These are phyloP conservation scores for Sphagnum fallax DNA, from an alignment of 228 moss, liverwort and hornwort species.

Conservation along the genomic window DNA sequence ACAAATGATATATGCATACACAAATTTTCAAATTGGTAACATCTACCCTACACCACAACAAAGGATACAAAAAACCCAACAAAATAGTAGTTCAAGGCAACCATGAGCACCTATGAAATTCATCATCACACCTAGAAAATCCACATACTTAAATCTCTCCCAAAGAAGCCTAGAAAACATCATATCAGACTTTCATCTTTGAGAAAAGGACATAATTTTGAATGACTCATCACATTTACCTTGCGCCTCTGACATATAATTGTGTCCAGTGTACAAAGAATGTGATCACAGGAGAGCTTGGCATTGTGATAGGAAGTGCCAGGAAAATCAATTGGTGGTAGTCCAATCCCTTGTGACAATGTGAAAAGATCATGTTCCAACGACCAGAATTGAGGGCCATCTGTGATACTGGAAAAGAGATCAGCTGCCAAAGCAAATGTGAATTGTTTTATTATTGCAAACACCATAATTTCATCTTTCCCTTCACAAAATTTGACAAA, in stretches of 20 bases:
- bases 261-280: slow-evolving; percentile 3
- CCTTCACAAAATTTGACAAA: slow-evolving; percentile 21
- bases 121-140: background rate
- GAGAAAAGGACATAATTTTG: too few species aligned
- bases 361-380: background rate
- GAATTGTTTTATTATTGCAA: slow-evolving; percentile 16
- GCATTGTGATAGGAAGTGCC: slow-evolving; percentile 23
- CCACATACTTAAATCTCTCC: background rate
- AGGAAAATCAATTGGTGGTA: slow-evolving; percentile 25
- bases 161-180: background rate
- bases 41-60: background rate
- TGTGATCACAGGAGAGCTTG: slow-evolving; percentile 2
- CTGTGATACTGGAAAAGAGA: slow-evolving; percentile 18
- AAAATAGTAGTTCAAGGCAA: background rate
- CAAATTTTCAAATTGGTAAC: background rate
- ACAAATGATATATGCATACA: background rate
- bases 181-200: too few species aligned
- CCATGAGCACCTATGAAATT: background rate
- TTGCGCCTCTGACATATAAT: slow-evolving; percentile 21
- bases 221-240: slow-evolving; percentile 2
- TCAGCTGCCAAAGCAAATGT: slow-evolving; percentile 17
- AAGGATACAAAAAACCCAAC: too few species aligned
- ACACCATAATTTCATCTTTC: slow-evolving; percentile 11
- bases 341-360: slow-evolving; percentile 5
- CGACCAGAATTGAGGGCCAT: slow-evolving; percentile 2